A percentile compares a stretch with the other conserved stretches of the same genome.
Conservation (phyloP, 176 grass and related monocot species). For the Rhynchospora pubera region DNA sequence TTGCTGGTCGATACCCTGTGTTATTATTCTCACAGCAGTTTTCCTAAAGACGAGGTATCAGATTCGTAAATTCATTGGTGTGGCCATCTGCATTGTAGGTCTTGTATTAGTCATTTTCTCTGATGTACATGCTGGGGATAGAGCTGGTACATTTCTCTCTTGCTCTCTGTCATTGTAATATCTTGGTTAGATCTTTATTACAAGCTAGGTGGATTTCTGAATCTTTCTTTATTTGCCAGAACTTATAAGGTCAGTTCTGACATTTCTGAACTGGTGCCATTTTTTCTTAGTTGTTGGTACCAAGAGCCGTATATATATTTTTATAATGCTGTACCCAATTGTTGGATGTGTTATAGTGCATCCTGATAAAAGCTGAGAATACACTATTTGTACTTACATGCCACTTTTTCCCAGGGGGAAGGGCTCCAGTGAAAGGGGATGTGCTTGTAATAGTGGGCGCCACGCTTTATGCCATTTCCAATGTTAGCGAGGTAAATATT, state of each 20-base stretch:
- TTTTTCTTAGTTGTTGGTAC: conserved; percentile 1
- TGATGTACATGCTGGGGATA: conserved; percentile 52
- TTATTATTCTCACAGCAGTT: conserved; percentile 51
- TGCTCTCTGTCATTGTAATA: not conserved
- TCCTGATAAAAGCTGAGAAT: too few relatives aligned
- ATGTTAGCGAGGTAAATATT: conserved; percentile 61
- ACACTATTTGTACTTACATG: too few relatives aligned
- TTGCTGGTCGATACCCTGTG: conserved; percentile 62
- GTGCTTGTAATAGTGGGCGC: conserved; percentile 43
- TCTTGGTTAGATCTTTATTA: not conserved
- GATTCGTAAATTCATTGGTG: conserved; percentile 40
- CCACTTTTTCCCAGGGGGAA: conserved; percentile 27
- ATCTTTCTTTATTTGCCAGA: not conserved
- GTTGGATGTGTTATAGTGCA: too few relatives aligned
- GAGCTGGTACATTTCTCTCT: conserved; percentile 32
- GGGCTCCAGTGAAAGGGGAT: conserved; percentile 56
- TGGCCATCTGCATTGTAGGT: conserved; percentile 46
- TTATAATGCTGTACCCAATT: not conserved
- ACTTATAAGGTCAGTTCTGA: not conserved
- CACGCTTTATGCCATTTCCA: conserved; percentile 61
- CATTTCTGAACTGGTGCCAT: not conserved
- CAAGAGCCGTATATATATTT: not conserved
- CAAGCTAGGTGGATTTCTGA: not conserved
- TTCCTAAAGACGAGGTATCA: conserved; percentile 60
- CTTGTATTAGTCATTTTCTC: conserved; percentile 55